These are phyloP conservation scores for Penicillium sp. DNA, from an alignment of 2,329 filamentous ascomycete species.

Conservation along the genomic window DNA sequence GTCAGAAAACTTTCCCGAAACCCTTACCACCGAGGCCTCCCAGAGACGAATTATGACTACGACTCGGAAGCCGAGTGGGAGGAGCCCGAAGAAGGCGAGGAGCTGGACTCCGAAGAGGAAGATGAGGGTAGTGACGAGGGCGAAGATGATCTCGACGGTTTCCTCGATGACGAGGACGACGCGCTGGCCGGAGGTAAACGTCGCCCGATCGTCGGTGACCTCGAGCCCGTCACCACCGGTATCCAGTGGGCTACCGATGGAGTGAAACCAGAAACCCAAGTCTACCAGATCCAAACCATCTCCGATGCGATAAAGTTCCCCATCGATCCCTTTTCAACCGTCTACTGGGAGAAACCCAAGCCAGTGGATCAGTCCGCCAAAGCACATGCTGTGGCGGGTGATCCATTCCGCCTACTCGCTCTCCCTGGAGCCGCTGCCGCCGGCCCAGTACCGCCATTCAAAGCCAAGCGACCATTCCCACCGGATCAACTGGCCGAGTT, in stretches of 20 bases:
- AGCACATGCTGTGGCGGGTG: slow-evolving; percentile 18
- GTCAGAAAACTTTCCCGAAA: slow-evolving; percentile 55
- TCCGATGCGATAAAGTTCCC: slow-evolving; percentile 56
- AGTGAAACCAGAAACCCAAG: slow-evolving; percentile 52
- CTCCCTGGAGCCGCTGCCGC: slow-evolving; percentile 11
- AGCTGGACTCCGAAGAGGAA: slow-evolving; percentile 65
- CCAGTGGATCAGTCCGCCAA: slow-evolving; percentile 24
- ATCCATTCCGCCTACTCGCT: slow-evolving; percentile 23
- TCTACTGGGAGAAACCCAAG: slow-evolving; percentile 68
- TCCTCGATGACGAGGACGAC: slow-evolving; percentile 86
- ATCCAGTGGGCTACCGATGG: slow-evolving; percentile 74
- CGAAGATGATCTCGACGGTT: slow-evolving; percentile 86
- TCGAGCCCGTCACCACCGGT: slow-evolving; percentile 77
- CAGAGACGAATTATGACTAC: slow-evolving; percentile 64
- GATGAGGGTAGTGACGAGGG: slow-evolving; percentile 64
- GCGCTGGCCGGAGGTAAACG: slow-evolving; percentile 55
- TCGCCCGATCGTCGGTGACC: slow-evolving; percentile 63
- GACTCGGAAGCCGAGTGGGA: slow-evolving; percentile 69
- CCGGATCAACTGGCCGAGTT: slow-evolving; percentile 66
- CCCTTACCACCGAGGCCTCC: slow-evolving; percentile 54
- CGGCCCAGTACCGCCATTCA: slow-evolving; percentile 18
- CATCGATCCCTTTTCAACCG: slow-evolving; percentile 82
- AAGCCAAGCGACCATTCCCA: slow-evolving; percentile 53
- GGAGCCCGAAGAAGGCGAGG: slow-evolving; percentile 71
- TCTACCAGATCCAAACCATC: slow-evolving; percentile 75